A percentile compares a stretch with the other conserved stretches of the same genome.
These are phyloP conservation scores for Leccinum longicurvipes DNA, from an alignment of 768 basidiomycete genomes.

Conservation along the genomic window DNA sequence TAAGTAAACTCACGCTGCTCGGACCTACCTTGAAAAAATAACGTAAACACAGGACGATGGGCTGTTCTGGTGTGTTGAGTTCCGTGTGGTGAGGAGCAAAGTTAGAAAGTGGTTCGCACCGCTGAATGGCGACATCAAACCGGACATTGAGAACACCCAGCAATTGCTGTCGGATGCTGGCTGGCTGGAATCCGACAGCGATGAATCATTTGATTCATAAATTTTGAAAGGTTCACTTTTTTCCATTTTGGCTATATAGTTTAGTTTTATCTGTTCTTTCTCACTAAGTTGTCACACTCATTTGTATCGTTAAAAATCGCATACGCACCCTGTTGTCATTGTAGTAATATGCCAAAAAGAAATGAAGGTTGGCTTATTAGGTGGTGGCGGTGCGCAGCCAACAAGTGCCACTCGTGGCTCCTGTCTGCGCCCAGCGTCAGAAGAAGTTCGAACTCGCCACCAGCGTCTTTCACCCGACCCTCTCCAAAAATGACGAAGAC, in stretches of 20 bases:
- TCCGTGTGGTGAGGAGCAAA: slow-evolving; percentile 31
- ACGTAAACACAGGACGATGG: slow-evolving; percentile 41
- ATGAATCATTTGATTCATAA: not conserved
- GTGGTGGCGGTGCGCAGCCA: slow-evolving; percentile 14
- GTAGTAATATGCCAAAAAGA: too few species aligned
- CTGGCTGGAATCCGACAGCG: slow-evolving; percentile 33
- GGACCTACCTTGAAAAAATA: not conserved
- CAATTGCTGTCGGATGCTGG: slow-evolving; percentile 47
- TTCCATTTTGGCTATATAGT: not conserved
- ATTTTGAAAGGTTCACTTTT: not conserved
- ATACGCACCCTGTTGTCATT: slow-evolving; percentile 1
- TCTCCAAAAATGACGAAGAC: slow-evolving; percentile 69
- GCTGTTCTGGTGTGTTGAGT: slow-evolving; percentile 53
- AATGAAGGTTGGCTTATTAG: not conserved
- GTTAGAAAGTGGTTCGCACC: slow-evolving; percentile 62
- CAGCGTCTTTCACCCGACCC: not conserved
- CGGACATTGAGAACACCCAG: slow-evolving; percentile 47
- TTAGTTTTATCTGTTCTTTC: not conserved
- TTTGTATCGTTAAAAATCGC: slow-evolving; percentile 1
- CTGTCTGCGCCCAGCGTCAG: slow-evolving; percentile 17
- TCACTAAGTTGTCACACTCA: not conserved
- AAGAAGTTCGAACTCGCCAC: not conserved
- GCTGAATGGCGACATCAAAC: slow-evolving; percentile 65
- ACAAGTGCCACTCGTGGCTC: slow-evolving; percentile 14
- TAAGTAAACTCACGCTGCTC: slow-evolving; percentile 23